phyloP scores from a whole-genome alignment of 2,329 filamentous ascomycete species.

The Ambrosiella beaveri region DNA sequence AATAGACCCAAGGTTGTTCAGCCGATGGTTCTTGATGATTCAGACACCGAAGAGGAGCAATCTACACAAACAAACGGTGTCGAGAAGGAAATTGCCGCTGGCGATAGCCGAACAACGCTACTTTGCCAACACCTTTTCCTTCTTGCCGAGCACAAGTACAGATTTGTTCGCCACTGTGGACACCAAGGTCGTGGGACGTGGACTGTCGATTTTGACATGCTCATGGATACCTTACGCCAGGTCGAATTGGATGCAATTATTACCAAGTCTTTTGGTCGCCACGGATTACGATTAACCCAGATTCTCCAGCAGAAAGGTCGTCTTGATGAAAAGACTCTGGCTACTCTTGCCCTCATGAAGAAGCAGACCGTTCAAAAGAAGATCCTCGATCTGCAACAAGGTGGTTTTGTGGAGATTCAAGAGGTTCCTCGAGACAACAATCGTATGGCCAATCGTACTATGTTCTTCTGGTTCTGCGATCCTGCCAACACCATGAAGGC shows the following conservation, averaged over 20 bases:
- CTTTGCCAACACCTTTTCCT: conserved; percentile 51
- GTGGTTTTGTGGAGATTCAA: conserved; percentile 77
- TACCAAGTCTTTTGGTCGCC: conserved; percentile 54
- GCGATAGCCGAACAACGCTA: conserved; percentile 10
- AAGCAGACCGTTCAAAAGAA: conserved; percentile 72
- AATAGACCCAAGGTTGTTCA: neutral
- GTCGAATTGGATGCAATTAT: conserved; percentile 70
- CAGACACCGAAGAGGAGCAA: conserved; percentile 17
- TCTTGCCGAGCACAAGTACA: conserved; percentile 49
- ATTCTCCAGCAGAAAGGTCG: conserved; percentile 78
- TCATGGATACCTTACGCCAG: conserved; percentile 55
- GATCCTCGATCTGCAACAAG: conserved; percentile 70
- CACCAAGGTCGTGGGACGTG: conserved; percentile 51
- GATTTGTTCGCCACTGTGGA: conserved; percentile 52
- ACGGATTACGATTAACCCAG: conserved; percentile 66
- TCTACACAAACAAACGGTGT: conserved; percentile 18
- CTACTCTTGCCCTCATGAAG: conserved; percentile 63
- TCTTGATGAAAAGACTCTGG: conserved; percentile 82
- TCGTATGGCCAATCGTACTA: conserved; percentile 62
- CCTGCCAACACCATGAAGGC: conserved; percentile 50
- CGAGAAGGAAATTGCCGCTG: conserved; percentile 30
- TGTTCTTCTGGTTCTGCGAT: conserved; percentile 90
- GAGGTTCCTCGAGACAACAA: conserved; percentile 82
- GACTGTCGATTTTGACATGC: conserved; percentile 63
- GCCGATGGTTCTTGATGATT: conserved; percentile 11